phyloP scores from a whole-genome alignment of 106 monocot species.

The Narthecium ossifragum region DNA sequence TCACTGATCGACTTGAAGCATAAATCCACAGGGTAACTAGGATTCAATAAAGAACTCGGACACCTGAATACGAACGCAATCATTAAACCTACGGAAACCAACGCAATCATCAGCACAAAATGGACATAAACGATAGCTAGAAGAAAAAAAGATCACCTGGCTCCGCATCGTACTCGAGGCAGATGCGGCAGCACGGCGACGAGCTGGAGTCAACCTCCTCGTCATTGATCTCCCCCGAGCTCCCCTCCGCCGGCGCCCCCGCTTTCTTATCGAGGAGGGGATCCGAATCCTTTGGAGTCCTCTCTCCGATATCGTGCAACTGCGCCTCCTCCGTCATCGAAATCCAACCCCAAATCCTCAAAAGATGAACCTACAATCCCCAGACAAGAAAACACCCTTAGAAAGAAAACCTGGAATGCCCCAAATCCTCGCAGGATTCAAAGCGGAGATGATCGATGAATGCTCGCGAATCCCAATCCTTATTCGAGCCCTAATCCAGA shows the following conservation, averaged over 20 bases:
- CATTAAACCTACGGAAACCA: too few species aligned
- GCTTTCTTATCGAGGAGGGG: slow-evolving; percentile 42
- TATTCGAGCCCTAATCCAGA: too few species aligned
- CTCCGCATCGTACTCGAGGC: slow-evolving; percentile 70
- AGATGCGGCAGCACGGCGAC: slow-evolving; percentile 74
- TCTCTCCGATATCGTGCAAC: slow-evolving; percentile 11
- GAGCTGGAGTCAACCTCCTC: slow-evolving; percentile 60
- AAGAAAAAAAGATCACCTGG: slow-evolving; percentile 25
- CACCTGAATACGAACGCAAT: too few species aligned
- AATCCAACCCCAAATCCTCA: not conserved
- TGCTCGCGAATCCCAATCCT: too few species aligned
- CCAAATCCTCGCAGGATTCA: too few species aligned
- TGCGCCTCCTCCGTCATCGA: not conserved
- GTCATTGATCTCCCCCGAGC: slow-evolving; percentile 39
- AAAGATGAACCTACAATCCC: too few species aligned
- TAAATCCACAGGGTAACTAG: too few species aligned
- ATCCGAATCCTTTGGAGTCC: slow-evolving; percentile 44
- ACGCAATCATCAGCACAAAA: too few species aligned
- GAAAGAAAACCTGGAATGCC: not conserved
- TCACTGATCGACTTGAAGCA: too few species aligned
- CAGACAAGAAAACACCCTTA: not conserved
- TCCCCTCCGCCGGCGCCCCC: slow-evolving; percentile 1
- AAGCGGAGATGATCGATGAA: too few species aligned
- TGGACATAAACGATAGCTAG: too few species aligned
- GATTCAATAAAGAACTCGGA: too few species aligned